Percentiles rank a stretch among this genome's conserved stretches.
Conservation (phyloP, 108 stramenopile genomes). For the Skeletonema menzelii region DNA sequence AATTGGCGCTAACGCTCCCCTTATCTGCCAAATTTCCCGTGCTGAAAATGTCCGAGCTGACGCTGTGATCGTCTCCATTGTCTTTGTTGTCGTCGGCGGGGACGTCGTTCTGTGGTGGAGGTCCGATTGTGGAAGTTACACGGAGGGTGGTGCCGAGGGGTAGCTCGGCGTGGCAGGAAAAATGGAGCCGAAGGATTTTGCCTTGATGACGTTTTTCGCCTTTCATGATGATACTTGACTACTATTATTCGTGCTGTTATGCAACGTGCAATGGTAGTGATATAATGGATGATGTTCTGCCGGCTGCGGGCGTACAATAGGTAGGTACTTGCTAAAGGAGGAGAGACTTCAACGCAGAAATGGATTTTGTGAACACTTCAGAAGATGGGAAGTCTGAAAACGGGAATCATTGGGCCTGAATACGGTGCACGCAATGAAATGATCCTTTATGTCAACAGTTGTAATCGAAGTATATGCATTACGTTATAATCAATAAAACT, state of each 20-base stretch:
- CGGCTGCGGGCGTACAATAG: too few relatives aligned
- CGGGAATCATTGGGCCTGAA: too few relatives aligned
- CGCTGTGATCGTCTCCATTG: slow-evolving; percentile 21
- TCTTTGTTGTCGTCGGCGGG: slow-evolving; percentile 7
- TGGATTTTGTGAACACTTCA: too few relatives aligned
- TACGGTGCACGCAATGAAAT: neutral
- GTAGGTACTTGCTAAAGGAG: too few relatives aligned
- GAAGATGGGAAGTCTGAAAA: too few relatives aligned
- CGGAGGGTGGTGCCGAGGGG: slow-evolving; percentile 80
- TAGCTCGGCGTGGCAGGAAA: slow-evolving; percentile 68
- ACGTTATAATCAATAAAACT: slow-evolving; percentile 10
- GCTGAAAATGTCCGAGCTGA: neutral
- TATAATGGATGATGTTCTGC: neutral
- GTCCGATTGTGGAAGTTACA: slow-evolving; percentile 75
- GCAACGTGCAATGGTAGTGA: neutral
- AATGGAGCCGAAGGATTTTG: slow-evolving; percentile 77
- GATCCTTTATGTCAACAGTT: too few relatives aligned
- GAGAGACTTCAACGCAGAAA: too few relatives aligned
- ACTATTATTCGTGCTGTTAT: neutral
- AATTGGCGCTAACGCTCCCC: slow-evolving; percentile 1
- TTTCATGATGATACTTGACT: neutral
- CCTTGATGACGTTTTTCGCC: slow-evolving; percentile 34
- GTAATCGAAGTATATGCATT: too few relatives aligned
- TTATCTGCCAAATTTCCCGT: slow-evolving; percentile 2
- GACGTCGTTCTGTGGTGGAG: slow-evolving; percentile 44